These are phyloP conservation scores for Talaromyces pinophilus DNA, from an alignment of 2,329 filamentous ascomycete species.

Conservation along the genomic window DNA sequence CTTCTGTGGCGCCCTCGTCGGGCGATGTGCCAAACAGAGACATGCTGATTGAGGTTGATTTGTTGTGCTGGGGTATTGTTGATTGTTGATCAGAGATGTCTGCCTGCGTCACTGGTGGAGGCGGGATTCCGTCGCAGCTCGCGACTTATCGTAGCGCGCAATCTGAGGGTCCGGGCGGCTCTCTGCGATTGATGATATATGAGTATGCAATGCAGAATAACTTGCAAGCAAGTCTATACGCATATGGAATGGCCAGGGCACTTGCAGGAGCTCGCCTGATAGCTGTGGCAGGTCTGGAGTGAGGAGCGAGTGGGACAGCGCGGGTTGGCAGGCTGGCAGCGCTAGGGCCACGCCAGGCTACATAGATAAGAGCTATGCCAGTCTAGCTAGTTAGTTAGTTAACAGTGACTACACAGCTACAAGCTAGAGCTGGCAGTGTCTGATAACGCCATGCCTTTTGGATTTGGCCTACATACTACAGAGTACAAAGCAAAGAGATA, in stretches of 20 bases:
- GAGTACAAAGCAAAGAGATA: not conserved
- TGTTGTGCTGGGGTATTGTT: constrained; percentile 3
- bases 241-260: not conserved
- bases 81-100: not conserved
- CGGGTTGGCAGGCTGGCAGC: constrained; percentile 11
- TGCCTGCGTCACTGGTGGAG: constrained; percentile 23
- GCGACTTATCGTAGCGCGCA: constrained; percentile 17
- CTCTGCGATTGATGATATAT: not conserved
- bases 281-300: not conserved
- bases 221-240: not conserved
- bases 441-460: not conserved
- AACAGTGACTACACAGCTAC: no score
- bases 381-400: not conserved
- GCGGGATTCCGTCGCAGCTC: constrained; percentile 18
- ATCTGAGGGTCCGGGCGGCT: not conserved
- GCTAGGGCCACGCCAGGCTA: constrained; percentile 1
- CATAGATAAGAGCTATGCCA: not conserved
- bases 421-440: not conserved
- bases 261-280: constrained; percentile 6
- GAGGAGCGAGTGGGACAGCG: constrained; percentile 5
- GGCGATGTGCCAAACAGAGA: constrained; percentile 54
- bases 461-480: not conserved
- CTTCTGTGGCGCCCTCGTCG: constrained; percentile 36
- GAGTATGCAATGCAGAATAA: not conserved
- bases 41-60: constrained; percentile 37